Evolutionary conservation across 2,329 filamentous ascomycete genomes (phyloP), one percentile per base, ranked within the genome.

Genomic region (Drechslerella dactyloides): DNA sequence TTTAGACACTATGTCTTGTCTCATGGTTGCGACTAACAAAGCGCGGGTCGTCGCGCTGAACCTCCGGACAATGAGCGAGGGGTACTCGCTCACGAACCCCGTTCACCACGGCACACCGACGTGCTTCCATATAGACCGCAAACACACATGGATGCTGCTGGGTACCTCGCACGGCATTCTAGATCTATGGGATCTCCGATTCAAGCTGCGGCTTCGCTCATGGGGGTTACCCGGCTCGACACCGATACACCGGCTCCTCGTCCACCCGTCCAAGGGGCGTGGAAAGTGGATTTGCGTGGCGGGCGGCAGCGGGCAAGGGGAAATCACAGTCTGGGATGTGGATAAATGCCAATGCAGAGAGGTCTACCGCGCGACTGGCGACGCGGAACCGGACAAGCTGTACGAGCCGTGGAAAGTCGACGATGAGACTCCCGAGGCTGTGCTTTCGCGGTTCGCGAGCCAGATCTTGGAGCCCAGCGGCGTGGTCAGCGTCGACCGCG

Each of bases 171-270:
- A 97, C 78, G 94, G 96, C 37, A 89, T 97, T 27, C 83, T 99
- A 6, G 90, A 96, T 78, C 84, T 99, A 0, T 99, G 94, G 94
- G 94, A 99, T 79, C 83, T 99, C 44, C 89, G 94, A n/a, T 99
- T 99, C 83, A 89, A 87, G 75, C 85, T 97, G 76, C 86, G 91
- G 21, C 82, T 97, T 23, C 92, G 90, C 78, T 90, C 89, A 13
- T 97, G 93, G 91, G 91, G 91, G 0, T 85, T 97, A 27, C 87
- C 90, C 0, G 91, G 90, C 21, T 90, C 90, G 70, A 87, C 89
- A 0, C 84, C 90, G 17, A 91, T 97, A 73, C 89, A 93, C 76
- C 85, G 91, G 33, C 83, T 99, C 15, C 84, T 86, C 64, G 83
- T 96, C 0, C 91, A 96, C 77, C 91, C 92, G 0, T 85, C 85